phyloP scores from a whole-genome alignment of 129 eudicot genomes.

The Solidago caesia region DNA sequence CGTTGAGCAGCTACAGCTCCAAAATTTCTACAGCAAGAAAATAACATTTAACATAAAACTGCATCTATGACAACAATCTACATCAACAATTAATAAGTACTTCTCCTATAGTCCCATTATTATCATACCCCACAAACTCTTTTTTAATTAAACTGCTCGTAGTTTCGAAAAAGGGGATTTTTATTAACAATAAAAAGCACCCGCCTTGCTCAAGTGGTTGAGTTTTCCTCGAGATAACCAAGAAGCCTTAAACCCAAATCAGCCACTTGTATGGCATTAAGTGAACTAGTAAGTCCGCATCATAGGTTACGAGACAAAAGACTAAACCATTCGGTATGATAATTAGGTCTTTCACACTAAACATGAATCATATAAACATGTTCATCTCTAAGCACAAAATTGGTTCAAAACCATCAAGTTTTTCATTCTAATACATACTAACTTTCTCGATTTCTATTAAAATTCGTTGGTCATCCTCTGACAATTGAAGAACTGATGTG shows the following conservation, averaged over 20 bases:
- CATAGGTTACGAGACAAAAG: neutral
- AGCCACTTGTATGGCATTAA: neutral
- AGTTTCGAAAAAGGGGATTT: neutral
- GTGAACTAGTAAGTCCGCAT: neutral
- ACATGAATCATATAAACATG: slow-evolving; percentile 5
- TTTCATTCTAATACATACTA: neutral
- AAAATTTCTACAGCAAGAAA: slow-evolving; percentile 30
- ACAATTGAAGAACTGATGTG: too few species aligned
- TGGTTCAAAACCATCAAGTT: slow-evolving; percentile 1
- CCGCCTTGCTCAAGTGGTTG: slow-evolving; percentile 1
- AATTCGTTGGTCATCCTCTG: too few species aligned
- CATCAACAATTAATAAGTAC: neutral
- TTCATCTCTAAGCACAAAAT: neutral
- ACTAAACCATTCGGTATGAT: neutral
- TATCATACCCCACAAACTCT: neutral
- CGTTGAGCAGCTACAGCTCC: slow-evolving; percentile 32
- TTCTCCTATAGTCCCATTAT: neutral
- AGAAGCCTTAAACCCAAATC: neutral
- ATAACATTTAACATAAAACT: neutral
- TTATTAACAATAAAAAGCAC: neutral
- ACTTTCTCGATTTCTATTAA: too few species aligned
- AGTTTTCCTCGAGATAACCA: neutral
- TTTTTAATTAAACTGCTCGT: neutral
- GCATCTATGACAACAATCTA: neutral
- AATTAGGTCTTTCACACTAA: slow-evolving; percentile 2